A percentile compares a stretch with the other conserved stretches of the same genome.
These are phyloP conservation scores for Fusarium armeniacum DNA, from an alignment of 2,329 filamentous ascomycete species.

Conservation along the genomic window DNA sequence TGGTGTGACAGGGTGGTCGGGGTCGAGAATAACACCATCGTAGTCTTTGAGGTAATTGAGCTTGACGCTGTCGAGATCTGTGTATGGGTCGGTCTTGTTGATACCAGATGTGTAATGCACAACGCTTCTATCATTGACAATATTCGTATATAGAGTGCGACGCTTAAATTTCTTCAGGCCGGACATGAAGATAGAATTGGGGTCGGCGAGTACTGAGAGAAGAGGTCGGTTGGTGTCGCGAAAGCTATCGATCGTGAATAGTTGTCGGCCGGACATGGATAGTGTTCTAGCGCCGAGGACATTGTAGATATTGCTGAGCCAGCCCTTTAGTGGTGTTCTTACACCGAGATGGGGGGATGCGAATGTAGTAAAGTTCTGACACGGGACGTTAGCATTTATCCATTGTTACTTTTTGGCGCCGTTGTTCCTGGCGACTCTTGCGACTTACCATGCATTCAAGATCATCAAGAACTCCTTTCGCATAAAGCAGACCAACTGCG, in stretches of 20 bases:
- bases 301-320: constrained; percentile 80
- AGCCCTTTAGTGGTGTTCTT: constrained; percentile 75
- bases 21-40: constrained; percentile 81
- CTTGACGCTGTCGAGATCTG: constrained; percentile 74
- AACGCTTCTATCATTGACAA: constrained; percentile 86
- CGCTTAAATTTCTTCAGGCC: constrained; percentile 82
- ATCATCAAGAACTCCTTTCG: constrained; percentile 82
- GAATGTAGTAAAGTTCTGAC: constrained; percentile 91
- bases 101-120: constrained; percentile 88
- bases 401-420: not conserved
- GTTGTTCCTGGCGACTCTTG: not conserved
- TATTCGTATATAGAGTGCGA: constrained; percentile 85
- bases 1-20: constrained; percentile 69
- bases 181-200: constrained; percentile 86
- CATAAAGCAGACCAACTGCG: constrained; percentile 84
- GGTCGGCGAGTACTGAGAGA: constrained; percentile 84
- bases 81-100: constrained; percentile 81
- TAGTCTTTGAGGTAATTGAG: constrained; percentile 82
- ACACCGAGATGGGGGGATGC: constrained; percentile 87
- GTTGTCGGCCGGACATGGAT: constrained; percentile 85
- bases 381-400: constrained; percentile 28
- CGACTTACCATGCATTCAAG: constrained; percentile 78
- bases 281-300: constrained; percentile 84
- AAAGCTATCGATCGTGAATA: constrained; percentile 90
- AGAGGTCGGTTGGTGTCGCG: constrained; percentile 85